Conservation (phyloP, 257 asterid species). For the Mentha longifolia region DNA sequence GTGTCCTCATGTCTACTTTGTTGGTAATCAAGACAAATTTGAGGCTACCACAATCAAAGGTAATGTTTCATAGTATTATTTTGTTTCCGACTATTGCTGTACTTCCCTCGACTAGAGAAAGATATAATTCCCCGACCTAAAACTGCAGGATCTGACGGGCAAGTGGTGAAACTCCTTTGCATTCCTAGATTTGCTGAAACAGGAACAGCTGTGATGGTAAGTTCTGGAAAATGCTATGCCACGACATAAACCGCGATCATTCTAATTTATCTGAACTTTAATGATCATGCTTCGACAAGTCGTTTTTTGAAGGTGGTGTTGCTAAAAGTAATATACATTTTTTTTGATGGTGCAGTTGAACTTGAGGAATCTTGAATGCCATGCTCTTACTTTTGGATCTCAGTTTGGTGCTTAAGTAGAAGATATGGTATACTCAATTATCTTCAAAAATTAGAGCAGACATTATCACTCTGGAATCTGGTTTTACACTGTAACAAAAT, state of each 20-base stretch:
- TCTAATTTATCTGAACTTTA: background rate
- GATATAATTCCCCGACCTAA: slow-evolving; percentile 24
- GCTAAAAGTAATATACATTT: background rate
- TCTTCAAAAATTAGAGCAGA: background rate
- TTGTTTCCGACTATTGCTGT: slow-evolving; percentile 9
- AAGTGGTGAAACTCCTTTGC: slow-evolving; percentile 74
- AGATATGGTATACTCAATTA: slow-evolving; percentile 26
- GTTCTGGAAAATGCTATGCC: slow-evolving; percentile 36
- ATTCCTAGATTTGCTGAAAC: slow-evolving; percentile 85
- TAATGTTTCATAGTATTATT: slow-evolving; percentile 37
- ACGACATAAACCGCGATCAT: slow-evolving; percentile 9
- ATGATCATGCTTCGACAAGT: no score
- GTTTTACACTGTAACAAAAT: background rate
- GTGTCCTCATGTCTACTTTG: slow-evolving; percentile 95
- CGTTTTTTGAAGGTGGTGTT: background rate
- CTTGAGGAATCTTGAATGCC: slow-evolving; percentile 88
- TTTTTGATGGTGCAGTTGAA: slow-evolving; percentile 67
- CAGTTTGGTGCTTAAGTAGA: slow-evolving; percentile 46
- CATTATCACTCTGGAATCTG: slow-evolving; percentile 2
- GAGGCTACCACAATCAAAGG: slow-evolving; percentile 71
- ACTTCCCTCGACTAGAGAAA: slow-evolving; percentile 3
- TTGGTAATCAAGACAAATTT: slow-evolving; percentile 83
- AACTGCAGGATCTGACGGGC: slow-evolving; percentile 85
- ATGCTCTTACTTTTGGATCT: slow-evolving; percentile 76
- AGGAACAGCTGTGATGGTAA: slow-evolving; percentile 88